phyloP scores from a whole-genome alignment of 2,329 filamentous ascomycete species.

The Orbilia ellipsospora region DNA sequence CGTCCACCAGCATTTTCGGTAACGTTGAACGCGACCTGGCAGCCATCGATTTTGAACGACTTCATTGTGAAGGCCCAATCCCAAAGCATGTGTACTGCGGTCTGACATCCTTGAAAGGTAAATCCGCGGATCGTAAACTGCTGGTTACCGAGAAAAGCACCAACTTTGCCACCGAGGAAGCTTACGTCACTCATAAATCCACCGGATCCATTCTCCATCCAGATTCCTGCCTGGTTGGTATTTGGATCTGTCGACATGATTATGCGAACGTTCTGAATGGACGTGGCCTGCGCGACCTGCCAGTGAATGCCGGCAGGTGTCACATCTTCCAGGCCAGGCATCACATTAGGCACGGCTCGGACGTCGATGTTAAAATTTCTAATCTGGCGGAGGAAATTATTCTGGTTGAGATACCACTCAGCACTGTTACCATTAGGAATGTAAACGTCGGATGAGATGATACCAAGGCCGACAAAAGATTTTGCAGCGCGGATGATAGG shows the following conservation, averaged over 20 bases:
- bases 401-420: slow-evolving; percentile 73
- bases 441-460: slow-evolving; percentile 86
- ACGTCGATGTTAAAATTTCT: slow-evolving; percentile 85
- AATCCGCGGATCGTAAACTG: slow-evolving; percentile 83
- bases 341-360: slow-evolving; percentile 70
- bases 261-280: slow-evolving; percentile 71
- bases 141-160: slow-evolving; percentile 70
- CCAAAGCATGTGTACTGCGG: slow-evolving; percentile 80
- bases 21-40: slow-evolving; percentile 25
- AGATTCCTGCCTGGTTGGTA: slow-evolving; percentile 66
- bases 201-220: slow-evolving; percentile 74
- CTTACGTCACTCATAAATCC: slow-evolving; percentile 84
- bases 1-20: slow-evolving; percentile 43
- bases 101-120: slow-evolving; percentile 82
- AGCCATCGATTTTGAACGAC: slow-evolving; percentile 22
- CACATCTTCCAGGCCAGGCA: slow-evolving; percentile 6
- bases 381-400: slow-evolving; percentile 84
- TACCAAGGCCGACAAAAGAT: slow-evolving; percentile 72
- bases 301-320: slow-evolving; percentile 70
- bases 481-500: slow-evolving; percentile 73
- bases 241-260: slow-evolving; percentile 58
- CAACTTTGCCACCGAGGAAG: slow-evolving; percentile 83
- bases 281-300: slow-evolving; percentile 69
- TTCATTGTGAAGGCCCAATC: slow-evolving; percentile 72
- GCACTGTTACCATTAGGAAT: slow-evolving; percentile 67